A percentile compares a stretch with the other conserved stretches of the same genome.
These are phyloP conservation scores for Penicillium brasilianum DNA, from an alignment of 2,329 filamentous ascomycete genomes.

Conservation along the genomic window DNA sequence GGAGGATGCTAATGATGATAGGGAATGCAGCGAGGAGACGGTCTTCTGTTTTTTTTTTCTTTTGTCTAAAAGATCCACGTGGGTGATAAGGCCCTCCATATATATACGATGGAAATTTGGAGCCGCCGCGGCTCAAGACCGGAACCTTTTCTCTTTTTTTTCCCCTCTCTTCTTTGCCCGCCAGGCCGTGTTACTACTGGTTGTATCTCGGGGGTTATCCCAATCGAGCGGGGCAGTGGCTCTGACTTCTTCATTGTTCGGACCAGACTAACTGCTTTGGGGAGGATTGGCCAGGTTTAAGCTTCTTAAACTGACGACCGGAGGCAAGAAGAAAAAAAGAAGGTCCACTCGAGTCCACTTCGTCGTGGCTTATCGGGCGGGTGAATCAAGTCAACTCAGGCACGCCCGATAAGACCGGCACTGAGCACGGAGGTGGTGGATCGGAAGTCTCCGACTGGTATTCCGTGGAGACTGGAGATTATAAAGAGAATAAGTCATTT, in stretches of 20 bases:
- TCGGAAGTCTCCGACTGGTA: constrained; percentile 21
- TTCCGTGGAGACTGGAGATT: too few species aligned
- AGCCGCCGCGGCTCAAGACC: background rate
- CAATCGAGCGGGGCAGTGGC: constrained; percentile 19
- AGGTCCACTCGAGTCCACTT: constrained; percentile 1
- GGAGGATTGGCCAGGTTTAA: background rate
- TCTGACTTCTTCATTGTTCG: constrained; percentile 13
- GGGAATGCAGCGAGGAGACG: background rate
- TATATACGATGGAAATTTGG: constrained; percentile 4
- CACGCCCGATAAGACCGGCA: constrained; percentile 14
- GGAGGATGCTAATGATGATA: background rate
- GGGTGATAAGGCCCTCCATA: background rate
- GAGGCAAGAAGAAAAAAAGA: background rate
- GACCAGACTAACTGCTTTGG: background rate
- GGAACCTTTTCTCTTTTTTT: background rate
- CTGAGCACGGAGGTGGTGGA: background rate
- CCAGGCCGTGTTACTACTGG: background rate
- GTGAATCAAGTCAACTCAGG: constrained; percentile 7
- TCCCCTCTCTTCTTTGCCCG: too few species aligned
- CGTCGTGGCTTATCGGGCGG: background rate
- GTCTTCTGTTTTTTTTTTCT: background rate
- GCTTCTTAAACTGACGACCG: constrained; percentile 2
- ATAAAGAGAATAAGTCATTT: too few species aligned
- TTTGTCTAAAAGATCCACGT: background rate
- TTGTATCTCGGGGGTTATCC: constrained; percentile 7